Evolutionary conservation across 2,329 filamentous ascomycete species (phyloP), one percentile per base, ranked within the genome.

Genomic region (Fusarium sp.): DNA sequence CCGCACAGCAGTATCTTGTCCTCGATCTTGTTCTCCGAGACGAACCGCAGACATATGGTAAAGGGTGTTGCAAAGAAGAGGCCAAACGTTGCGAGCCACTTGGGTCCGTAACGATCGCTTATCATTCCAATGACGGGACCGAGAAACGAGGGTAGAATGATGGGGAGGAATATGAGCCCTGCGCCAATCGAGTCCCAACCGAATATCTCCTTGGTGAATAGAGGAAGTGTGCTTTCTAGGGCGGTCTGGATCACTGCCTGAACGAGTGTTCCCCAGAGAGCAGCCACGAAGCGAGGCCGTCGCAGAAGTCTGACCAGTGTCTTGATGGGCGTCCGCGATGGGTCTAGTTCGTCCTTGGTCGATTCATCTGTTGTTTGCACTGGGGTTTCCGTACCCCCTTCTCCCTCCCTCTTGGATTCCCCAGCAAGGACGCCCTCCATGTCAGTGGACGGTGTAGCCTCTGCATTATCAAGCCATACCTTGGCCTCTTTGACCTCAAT

Each of bases 221-320:
- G 74, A 7, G 81, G 81, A 22, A 83, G 70, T 2, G 80, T 82
- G 62, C 80, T 80, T 52, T 83, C 81, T 59, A 83, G 79, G 5
- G 80, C 78, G 3, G 80, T 82, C 37, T 80, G 71, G 18, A 82
- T 73, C 27, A 77, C 47, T n/a, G 80, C 71, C 42, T 83, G 79
- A n/a, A 80, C 73, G n/a, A 82, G 66, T 14, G 81, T 82, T 29
- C 77, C 81, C 78, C 78, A 82, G 5, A 83, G 76, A 6, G 81
- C 80, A 9, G 79, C 77, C 6, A 81, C 58, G n/a, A 83, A 72
- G 40, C 81, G 78, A 57, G 81, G 77, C 37, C 79, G 80, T 14
- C 71, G 75, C 16, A 83, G 65, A 7, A 83, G 69, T 1, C 66
- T 64, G 22, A 79, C 16, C 5, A 81, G 73, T 2, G 75, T 78